These are phyloP conservation scores for Daldinia bambusicola DNA, from an alignment of 495 filamentous ascomycete species.

Conservation along the genomic window DNA sequence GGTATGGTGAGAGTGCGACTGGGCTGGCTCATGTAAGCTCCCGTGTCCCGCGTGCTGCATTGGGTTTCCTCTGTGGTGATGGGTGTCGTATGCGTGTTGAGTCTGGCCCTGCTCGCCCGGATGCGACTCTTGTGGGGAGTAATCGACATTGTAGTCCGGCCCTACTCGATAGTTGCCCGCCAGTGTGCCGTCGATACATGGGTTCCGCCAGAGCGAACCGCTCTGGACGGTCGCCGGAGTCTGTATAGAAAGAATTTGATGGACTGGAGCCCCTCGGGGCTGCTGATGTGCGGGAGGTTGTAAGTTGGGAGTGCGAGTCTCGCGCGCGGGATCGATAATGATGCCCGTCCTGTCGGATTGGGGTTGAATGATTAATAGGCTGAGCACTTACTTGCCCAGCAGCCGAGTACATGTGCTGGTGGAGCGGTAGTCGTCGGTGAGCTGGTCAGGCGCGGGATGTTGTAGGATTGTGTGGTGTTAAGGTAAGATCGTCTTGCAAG, in stretches of 20 bases:
- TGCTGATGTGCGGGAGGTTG: conserved; percentile 44
- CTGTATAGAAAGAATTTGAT: conserved; percentile 64
- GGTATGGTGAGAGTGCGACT: conserved; percentile 58
- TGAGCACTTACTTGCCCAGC: conserved; percentile 43
- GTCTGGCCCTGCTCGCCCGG: conserved; percentile 63
- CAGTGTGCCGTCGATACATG: conserved; percentile 75
- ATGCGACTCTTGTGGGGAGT: conserved; percentile 68
- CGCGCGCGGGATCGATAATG: conserved; percentile 47
- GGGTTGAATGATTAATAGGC: conserved; percentile 39
- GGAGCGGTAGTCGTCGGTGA: conserved; percentile 40
- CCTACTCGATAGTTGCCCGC: conserved; percentile 70
- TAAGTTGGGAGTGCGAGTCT: conserved; percentile 38
- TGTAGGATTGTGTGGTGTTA: conserved; percentile 44
- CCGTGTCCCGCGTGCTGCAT: conserved; percentile 55
- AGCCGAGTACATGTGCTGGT: conserved; percentile 54
- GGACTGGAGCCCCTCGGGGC: conserved; percentile 59
- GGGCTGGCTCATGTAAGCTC: conserved; percentile 57
- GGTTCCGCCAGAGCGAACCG: conserved; percentile 77
- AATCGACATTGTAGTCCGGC: conserved; percentile 71
- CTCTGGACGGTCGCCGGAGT: conserved; percentile 72
- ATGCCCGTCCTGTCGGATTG: conserved; percentile 45
- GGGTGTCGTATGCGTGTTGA: conserved; percentile 62
- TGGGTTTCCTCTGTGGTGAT: conserved; percentile 56
- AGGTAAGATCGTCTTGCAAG: conserved; percentile 44
- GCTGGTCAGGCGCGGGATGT: conserved; percentile 41